Evolutionary conservation across 352 stramenopile species (phyloP).

Genomic region (Blastocystis sp.): DNA sequence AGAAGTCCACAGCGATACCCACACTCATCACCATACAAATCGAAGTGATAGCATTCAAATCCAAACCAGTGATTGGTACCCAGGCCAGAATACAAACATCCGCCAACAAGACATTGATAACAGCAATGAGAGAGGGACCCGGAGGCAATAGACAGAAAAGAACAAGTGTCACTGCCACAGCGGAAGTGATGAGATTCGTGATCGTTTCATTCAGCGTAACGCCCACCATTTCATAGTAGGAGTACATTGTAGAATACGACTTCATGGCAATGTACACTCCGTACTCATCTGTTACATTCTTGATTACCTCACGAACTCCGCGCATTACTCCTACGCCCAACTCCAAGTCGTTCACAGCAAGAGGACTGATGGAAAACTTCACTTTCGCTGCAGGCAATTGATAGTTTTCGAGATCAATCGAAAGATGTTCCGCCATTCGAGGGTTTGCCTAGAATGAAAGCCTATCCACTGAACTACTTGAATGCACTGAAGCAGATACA

Average conservation of each 20-base stretch:
- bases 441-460: not conserved
- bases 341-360: not conserved
- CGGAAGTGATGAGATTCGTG: conserved; percentile 39
- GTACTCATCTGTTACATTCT: conserved; percentile 31
- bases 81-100: conserved; percentile 55
- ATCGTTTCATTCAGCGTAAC: conserved; percentile 54
- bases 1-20: conserved; percentile 61
- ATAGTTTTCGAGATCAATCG: not conserved
- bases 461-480: not conserved
- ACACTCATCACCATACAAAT: conserved; percentile 60
- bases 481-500: conserved; percentile 18
- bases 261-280: not conserved
- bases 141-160: conserved; percentile 16
- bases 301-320: not conserved
- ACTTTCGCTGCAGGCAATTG: not conserved
- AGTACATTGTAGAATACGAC: conserved; percentile 26
- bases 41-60: conserved; percentile 53
- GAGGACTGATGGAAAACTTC: not conserved
- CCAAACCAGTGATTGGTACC: conserved; percentile 11
- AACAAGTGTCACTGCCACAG: conserved; percentile 29
- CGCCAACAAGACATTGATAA: conserved; percentile 3
- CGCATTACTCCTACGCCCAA: not conserved
- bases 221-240: conserved; percentile 60
- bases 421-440: conserved; percentile 1
- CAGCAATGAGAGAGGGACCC: not conserved